phyloP scores from a whole-genome alignment of 495 filamentous ascomycete species.

The Xylaria bambusicola region DNA sequence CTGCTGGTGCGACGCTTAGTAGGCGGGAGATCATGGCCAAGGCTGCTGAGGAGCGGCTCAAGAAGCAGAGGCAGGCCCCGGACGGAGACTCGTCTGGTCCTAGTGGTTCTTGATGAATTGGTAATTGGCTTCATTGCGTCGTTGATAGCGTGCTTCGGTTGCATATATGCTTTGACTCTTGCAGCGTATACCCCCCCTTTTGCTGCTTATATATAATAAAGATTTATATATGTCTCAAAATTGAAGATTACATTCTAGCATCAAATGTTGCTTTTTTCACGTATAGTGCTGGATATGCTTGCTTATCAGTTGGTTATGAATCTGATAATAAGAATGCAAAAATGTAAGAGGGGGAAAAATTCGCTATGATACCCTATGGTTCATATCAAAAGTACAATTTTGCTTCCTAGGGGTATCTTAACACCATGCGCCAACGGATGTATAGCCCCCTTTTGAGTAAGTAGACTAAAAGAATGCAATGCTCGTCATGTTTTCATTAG shows the following conservation, averaged over 20 bases:
- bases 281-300: no score
- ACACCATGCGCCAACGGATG: neutral
- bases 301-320: no score
- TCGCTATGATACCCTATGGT: neutral
- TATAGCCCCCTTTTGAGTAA: neutral
- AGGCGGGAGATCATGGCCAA: slow-evolving; percentile 73
- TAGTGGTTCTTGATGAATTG: neutral
- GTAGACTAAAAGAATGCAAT: neutral
- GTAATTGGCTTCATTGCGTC: neutral
- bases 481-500: neutral
- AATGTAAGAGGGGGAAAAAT: no score
- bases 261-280: no score
- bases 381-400: neutral
- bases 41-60: slow-evolving; percentile 73
- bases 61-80: slow-evolving; percentile 52
- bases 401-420: slow-evolving; percentile 15
- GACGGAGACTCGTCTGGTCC: slow-evolving; percentile 22
- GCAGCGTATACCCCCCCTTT: slow-evolving; percentile 11
- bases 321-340: no score
- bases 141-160: neutral
- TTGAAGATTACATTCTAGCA: neutral
- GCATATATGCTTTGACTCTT: neutral
- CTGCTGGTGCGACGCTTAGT: slow-evolving; percentile 33
- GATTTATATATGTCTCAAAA: no score
- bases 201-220: neutral